phyloP scores from a whole-genome alignment of 768 basidiomycete genomes.

The Hericium erinaceus region DNA sequence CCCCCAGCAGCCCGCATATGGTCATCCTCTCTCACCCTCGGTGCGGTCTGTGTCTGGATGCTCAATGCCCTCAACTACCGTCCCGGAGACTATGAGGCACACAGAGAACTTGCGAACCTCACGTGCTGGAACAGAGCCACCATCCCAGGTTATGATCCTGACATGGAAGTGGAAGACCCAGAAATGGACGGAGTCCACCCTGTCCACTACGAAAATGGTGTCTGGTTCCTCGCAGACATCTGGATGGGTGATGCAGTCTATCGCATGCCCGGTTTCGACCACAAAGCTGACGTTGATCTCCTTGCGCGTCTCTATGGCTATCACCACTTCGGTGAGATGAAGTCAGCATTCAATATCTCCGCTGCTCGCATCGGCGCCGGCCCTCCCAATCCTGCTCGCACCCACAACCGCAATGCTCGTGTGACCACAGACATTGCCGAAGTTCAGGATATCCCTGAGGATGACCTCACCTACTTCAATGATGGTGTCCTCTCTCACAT shows the following conservation, averaged over 20 bases:
- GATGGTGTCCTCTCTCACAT: too few species aligned
- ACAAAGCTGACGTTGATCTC: neutral
- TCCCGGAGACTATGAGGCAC: neutral
- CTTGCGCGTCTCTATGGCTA: neutral
- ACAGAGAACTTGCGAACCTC: neutral
- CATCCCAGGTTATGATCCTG: too few species aligned
- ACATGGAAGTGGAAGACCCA: neutral
- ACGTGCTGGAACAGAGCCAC: neutral
- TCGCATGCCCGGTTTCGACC: neutral
- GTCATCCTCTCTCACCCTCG: neutral
- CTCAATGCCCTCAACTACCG: neutral
- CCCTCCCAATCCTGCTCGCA: neutral
- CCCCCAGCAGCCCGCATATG: neutral
- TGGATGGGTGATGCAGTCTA: neutral
- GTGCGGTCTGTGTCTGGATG: neutral
- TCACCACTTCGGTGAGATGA: neutral
- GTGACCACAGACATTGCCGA: neutral
- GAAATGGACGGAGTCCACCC: neutral
- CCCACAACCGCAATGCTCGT: neutral
- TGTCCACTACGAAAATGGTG: neutral
- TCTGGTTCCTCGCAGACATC: neutral
- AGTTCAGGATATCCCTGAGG: too few species aligned
- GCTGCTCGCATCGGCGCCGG: neutral
- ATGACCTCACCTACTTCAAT: too few species aligned
- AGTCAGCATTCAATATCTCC: neutral